These are phyloP conservation scores for Mycena indigotica DNA, from an alignment of 768 basidiomycete species.

Conservation along the genomic window DNA sequence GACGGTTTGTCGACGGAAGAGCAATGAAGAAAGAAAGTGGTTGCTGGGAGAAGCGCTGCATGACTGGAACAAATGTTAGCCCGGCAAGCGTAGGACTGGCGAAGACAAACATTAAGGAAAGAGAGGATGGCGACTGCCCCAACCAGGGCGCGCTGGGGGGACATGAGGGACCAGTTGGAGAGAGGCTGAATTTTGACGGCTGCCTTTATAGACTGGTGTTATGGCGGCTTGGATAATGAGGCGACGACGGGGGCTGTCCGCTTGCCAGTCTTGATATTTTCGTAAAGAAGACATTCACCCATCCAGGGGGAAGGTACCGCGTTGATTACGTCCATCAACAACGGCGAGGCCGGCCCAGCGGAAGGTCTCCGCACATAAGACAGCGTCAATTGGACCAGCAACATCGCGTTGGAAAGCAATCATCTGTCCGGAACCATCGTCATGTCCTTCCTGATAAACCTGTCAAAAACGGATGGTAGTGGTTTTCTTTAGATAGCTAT, in stretches of 20 bases:
- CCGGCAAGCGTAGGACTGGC: not conserved
- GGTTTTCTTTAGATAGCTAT: too few relatives aligned
- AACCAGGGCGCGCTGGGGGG: conserved; percentile 9
- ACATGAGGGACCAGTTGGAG: conserved; percentile 17
- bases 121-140: conserved; percentile 17
- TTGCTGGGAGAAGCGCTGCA: conserved; percentile 16
- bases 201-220: conserved; percentile 17
- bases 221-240: not conserved
- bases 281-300: too few relatives aligned
- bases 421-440: conserved; percentile 22
- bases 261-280: conserved; percentile 6
- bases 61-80: conserved; percentile 7
- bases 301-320: conserved; percentile 15
- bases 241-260: not conserved
- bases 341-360: conserved; percentile 1
- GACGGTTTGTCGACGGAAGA: conserved; percentile 41
- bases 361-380: not conserved
- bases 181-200: conserved; percentile 4
- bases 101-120: conserved; percentile 16
- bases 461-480: not conserved
- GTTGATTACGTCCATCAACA: conserved; percentile 22
- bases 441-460: not conserved
- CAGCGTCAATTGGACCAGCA: conserved; percentile 5
- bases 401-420: conserved; percentile 11
- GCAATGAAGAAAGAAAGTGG: conserved; percentile 17